A percentile compares a stretch with the other conserved stretches of the same genome.
Conservation (phyloP, 495 filamentous ascomycete genomes). For the Xylaria cubensis region DNA sequence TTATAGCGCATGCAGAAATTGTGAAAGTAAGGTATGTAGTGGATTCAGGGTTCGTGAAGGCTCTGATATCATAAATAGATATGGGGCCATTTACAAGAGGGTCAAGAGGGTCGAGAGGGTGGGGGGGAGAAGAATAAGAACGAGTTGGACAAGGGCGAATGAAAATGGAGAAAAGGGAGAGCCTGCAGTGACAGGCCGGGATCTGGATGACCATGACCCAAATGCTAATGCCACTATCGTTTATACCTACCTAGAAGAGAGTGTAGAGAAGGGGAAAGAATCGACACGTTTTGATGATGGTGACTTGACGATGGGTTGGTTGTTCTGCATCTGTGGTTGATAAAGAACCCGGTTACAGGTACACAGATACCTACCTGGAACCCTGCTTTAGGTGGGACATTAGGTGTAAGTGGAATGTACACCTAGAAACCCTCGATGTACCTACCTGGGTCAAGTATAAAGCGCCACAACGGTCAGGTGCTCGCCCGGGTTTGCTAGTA, state of each 20-base stretch:
- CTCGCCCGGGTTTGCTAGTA: not conserved
- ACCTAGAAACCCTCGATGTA: not conserved
- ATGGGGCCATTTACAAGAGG: not conserved
- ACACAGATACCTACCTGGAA: not conserved
- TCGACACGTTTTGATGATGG: not conserved
- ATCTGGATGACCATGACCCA: not conserved
- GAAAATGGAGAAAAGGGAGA: not conserved
- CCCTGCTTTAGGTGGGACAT: not conserved
- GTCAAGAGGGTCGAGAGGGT: not conserved
- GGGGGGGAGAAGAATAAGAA: conserved; percentile 5
- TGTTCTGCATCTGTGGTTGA: not conserved
- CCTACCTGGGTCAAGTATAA: not conserved
- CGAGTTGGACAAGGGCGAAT: not conserved
- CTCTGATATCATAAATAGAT: conserved; percentile 23
- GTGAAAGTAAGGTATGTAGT: not conserved
- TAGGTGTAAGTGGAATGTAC: not conserved
- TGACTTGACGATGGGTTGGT: not conserved
- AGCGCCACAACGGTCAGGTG: conserved; percentile 1
- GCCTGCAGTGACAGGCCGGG: not conserved
- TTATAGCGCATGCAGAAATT: not conserved
- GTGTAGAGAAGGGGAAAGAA: not conserved
- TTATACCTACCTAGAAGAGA: not conserved
- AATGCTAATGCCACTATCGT: conserved; percentile 9
- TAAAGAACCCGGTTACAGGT: not conserved
- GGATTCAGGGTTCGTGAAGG: conserved; percentile 13